Evolutionary conservation across 495 filamentous ascomycete species (phyloP), one percentile per base, ranked within the genome.

Genomic region (Penicillium alfredii): DNA sequence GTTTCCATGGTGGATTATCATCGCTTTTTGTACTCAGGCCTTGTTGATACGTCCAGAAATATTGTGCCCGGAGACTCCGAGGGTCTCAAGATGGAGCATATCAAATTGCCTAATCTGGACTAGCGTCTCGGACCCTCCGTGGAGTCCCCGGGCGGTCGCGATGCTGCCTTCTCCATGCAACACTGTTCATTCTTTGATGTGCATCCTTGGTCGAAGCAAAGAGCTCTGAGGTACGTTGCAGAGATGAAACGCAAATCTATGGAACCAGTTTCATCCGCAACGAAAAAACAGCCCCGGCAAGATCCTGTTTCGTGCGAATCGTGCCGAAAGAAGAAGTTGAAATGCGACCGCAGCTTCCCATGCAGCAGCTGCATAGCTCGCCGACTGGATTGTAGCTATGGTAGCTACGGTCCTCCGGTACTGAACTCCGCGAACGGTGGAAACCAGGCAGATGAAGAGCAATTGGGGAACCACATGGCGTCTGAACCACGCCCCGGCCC

Each of bases 221-320:
- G 11, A 35, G 10, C 17, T 21, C 25, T 18, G 14, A 11, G 19
- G 19, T 11, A 6, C 4, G 10, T 13, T 12, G 12, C 23, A 13
- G 1, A 8, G 6, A 65, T 65, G 61, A 62, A 65, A 26, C 56
- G 61, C 21, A 55, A 40, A 23, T 12, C 20, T 6, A 11, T n/a
- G n/a, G 6, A 4, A 6, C 31, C 5, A 34, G 40, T 4, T 7
- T 8, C 34, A 3, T 8, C 23, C 8, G 6, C 47, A 8, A 25
- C 31, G 6, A 61, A 52, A 35, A 55, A 50, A n/a, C 29, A 33
- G 11, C 44, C 52, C 4, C 51, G 69, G 38, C 69, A 70, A 40
- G 66, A 72, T 22, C 71, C 71, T 1, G 71, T 72, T 2, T 72
- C 69, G 0, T 76, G 72, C 35, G 61, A 64, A 26, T 52, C 33